These are phyloP conservation scores for Thozetella sp. DNA, from an alignment of 495 filamentous ascomycete species.

Conservation along the genomic window DNA sequence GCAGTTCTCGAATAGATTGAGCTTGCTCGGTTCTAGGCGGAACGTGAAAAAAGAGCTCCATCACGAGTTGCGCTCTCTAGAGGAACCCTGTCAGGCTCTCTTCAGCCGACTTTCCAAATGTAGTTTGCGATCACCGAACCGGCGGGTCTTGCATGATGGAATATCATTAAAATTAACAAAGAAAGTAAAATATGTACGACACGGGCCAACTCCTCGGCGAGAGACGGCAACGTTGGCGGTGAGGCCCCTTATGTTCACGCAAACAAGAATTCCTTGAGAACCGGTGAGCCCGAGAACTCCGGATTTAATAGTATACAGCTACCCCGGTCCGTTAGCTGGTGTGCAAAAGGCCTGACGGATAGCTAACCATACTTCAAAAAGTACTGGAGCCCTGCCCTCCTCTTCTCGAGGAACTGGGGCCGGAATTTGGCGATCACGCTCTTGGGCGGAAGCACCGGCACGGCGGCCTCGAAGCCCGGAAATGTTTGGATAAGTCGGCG, in stretches of 20 bases:
- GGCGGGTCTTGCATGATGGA: too few relatives aligned
- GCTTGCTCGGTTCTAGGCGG: too few relatives aligned
- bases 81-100: too few relatives aligned
- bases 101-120: too few relatives aligned
- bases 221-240: background rate
- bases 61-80: too few relatives aligned
- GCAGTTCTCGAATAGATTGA: too few relatives aligned
- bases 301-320: conserved; percentile 61
- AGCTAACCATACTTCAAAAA: conserved; percentile 49
- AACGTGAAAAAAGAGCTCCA: too few relatives aligned
- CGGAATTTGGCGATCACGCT: conserved; percentile 55
- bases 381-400: conserved; percentile 55
- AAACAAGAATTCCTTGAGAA: conserved; percentile 60
- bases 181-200: conserved; percentile 5
- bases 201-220: background rate
- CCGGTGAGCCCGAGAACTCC: conserved; percentile 57
- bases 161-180: conserved; percentile 30
- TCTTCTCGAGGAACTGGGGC: conserved; percentile 52
- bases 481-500: conserved; percentile 52
- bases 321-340: background rate
- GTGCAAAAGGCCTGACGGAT: background rate
- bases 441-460: conserved; percentile 58
- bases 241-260: conserved; percentile 27
- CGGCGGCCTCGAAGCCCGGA: conserved; percentile 53
- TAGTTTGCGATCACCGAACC: too few relatives aligned